Evolutionary conservation across 768 basidiomycete species (phyloP), one percentile per base, ranked within the genome.

Genomic region (Boletus rufocinnamomeus): DNA sequence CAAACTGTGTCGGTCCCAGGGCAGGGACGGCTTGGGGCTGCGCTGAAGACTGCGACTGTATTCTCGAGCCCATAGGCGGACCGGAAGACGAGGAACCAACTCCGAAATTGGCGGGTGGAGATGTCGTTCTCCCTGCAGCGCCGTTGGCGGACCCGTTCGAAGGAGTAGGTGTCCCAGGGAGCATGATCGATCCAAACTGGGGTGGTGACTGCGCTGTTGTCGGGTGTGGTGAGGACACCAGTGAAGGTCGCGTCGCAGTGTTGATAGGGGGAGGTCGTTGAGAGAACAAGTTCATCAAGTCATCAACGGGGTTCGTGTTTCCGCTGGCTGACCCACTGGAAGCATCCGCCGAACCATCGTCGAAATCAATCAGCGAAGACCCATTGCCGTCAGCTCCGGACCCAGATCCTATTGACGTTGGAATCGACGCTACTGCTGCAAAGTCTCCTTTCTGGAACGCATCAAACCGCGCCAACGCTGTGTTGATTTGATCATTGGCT

Each of bases 401-500:
- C 16, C 67, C 64, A 34, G 71, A 72, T 47, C 78, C 75, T 28
- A 84, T 74, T 65, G 89, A 84, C 5, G 79, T 69, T 4, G 89
- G 91, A 58, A 91, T 83, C 7, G 88, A 87, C 57, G 86, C 85
- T 25, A 84, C 75, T 9, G 86, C 85, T 19, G 79, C 81, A 69
- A 85, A 95, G 75, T 99, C 95, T 51, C 97, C 97, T 57, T 84
- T 86, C 75, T 93, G 93, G 82, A 90, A 98, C 0, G 93, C 88
- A 58, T 98, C 94, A 70, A 95, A 98, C 25, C 96, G 89, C 30
- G 83, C 82, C 16, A 98, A 74, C 16, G 95, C 93, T 21, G 85
- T 90, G 76, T 99, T 99, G 74, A 99, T 95, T 67, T 97, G 91
- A 74, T 99, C 97, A 72, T 99, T 99, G 60, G 95, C 95, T 72